These are phyloP conservation scores for sweet orange (Citrus sinensis) DNA, from an alignment of 345 rosid genomes.

Conservation along the genomic window DNA sequence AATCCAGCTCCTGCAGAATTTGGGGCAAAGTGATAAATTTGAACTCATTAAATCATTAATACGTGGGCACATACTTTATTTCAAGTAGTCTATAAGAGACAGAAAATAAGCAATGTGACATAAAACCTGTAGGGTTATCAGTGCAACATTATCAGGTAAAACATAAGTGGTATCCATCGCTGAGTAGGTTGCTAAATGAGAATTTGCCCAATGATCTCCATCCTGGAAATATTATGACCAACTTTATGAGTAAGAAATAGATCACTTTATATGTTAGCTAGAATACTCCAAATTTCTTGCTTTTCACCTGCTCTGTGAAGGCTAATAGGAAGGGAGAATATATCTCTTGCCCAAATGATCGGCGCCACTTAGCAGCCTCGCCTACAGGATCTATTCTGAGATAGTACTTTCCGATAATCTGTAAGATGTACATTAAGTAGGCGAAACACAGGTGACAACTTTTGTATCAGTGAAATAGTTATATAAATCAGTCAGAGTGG, in stretches of 20 bases:
- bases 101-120: no score
- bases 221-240: slow-evolving; percentile 19
- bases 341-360: slow-evolving; percentile 24
- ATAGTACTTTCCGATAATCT: slow-evolving; percentile 14
- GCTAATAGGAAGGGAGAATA: slow-evolving; percentile 25
- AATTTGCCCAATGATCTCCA: slow-evolving; percentile 31
- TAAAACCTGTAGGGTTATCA: slow-evolving; percentile 40
- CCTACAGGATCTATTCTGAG: slow-evolving; percentile 20
- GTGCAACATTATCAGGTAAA: slow-evolving; percentile 38
- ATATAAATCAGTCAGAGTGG: not conserved
- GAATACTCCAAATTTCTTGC: not conserved
- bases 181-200: slow-evolving; percentile 31
- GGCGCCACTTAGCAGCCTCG: slow-evolving; percentile 27
- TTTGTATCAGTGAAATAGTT: not conserved
- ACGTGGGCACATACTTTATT: not conserved
- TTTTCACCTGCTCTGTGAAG: slow-evolving; percentile 22
- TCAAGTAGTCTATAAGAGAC: not conserved
- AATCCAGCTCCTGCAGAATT: slow-evolving; percentile 41
- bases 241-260: not conserved
- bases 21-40: not conserved
- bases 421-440: not conserved
- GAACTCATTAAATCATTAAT: not conserved
- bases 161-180: slow-evolving; percentile 31
- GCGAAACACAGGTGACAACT: not conserved
- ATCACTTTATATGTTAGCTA: not conserved